phyloP scores from a whole-genome alignment of 306 rosid genomes.

The Mimosa bimucronata region DNA sequence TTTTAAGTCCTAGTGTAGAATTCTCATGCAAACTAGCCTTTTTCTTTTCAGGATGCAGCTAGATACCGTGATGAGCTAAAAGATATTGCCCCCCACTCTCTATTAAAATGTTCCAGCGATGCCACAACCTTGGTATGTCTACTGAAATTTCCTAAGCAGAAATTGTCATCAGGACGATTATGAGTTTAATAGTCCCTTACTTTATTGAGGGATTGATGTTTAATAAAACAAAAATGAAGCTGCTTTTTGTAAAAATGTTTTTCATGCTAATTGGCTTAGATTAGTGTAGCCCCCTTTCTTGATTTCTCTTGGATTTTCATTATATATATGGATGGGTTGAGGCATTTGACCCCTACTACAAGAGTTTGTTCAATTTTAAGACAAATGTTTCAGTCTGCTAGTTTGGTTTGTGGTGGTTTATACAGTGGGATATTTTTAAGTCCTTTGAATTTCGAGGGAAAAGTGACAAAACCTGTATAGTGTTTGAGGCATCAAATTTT shows the following conservation, averaged over 20 bases:
- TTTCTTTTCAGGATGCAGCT: slow-evolving; percentile 67
- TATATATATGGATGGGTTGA: neutral
- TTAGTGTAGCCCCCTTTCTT: neutral
- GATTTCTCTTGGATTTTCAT: neutral
- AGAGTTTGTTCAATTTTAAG: neutral
- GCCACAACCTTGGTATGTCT: slow-evolving; percentile 74
- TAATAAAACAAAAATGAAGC: neutral
- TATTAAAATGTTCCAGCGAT: slow-evolving; percentile 80
- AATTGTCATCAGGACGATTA: neutral
- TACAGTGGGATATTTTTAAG: neutral
- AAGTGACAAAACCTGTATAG: neutral
- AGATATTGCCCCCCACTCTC: slow-evolving; percentile 70
- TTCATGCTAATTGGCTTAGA: slow-evolving; percentile 5
- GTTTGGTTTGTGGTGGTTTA: slow-evolving; percentile 22
- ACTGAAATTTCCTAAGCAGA: neutral
- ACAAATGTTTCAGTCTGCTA: neutral
- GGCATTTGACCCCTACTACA: neutral
- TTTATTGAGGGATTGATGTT: neutral
- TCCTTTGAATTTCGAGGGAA: neutral
- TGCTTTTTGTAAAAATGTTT: neutral
- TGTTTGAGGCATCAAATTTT: slow-evolving; percentile 13
- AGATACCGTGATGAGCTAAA: slow-evolving; percentile 69
- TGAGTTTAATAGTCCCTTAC: neutral
- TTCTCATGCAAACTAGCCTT: neutral
- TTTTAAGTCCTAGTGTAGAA: neutral